Evolutionary conservation across 305 asterid species (phyloP).

Genomic region (Fraxinus nigra): DNA sequence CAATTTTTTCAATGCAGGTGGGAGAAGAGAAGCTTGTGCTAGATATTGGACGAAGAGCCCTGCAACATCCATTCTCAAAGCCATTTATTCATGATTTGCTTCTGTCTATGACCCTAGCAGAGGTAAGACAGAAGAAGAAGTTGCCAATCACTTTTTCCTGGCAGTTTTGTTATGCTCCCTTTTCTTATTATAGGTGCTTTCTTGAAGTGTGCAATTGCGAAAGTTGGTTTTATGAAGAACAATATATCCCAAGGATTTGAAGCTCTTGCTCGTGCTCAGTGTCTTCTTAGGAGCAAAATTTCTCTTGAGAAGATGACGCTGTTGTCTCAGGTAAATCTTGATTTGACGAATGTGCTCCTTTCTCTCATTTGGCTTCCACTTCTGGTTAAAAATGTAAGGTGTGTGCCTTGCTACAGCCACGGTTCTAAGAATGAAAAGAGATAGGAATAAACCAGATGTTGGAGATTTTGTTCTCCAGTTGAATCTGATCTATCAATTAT

Average conservation of each 20-base stretch:
- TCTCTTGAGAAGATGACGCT: conserved; percentile 87
- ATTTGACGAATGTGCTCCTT: conserved; percentile 6
- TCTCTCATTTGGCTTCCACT: conserved; percentile 14
- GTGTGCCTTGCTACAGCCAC: neutral
- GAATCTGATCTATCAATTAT: conserved; percentile 11
- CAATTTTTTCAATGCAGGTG: conserved; percentile 53
- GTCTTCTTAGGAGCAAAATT: conserved; percentile 79
- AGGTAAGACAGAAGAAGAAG: conserved; percentile 70
- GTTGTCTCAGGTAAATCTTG: conserved; percentile 74
- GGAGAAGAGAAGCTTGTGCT: conserved; percentile 95
- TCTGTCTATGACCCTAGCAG: conserved; percentile 95
- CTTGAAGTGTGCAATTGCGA: conserved; percentile 98
- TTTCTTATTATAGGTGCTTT: conserved; percentile 76
- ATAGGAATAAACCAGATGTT: conserved; percentile 10
- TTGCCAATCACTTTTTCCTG: conserved; percentile 34
- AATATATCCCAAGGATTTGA: conserved; percentile 93
- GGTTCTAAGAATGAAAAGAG: conserved; percentile 13
- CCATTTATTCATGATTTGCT: conserved; percentile 86
- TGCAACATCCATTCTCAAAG: conserved; percentile 76
- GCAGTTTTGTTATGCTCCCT: conserved; percentile 64
- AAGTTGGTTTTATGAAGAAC: conserved; percentile 84
- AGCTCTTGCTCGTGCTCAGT: conserved; percentile 98
- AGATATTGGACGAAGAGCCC: conserved; percentile 80
- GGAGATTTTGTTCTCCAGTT: conserved; percentile 17
- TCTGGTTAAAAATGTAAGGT: conserved; percentile 19